A percentile compares a stretch with the other conserved stretches of the same genome.
These are phyloP conservation scores for Sarocladiaceae sp. DNA, from an alignment of 2,329 filamentous ascomycete species.

Conservation along the genomic window DNA sequence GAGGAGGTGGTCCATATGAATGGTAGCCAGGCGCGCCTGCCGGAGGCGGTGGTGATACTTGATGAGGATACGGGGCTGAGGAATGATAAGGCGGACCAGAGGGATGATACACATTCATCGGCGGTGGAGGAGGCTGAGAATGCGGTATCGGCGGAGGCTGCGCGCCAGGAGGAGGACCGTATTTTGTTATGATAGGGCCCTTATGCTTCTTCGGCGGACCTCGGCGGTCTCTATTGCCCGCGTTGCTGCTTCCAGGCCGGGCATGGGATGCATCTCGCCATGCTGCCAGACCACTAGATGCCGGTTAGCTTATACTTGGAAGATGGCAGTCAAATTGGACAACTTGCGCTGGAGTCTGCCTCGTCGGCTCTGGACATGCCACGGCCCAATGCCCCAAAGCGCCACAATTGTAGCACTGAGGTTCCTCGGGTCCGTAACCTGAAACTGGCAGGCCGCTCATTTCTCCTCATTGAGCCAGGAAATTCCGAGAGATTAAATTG, in stretches of 20 bases:
- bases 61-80: slow-evolving; percentile 1
- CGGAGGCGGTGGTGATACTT: slow-evolving; percentile 5
- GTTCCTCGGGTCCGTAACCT: slow-evolving; percentile 25
- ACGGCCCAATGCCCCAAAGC: slow-evolving; percentile 46
- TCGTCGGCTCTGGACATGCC: slow-evolving; percentile 47
- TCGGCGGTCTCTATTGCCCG: slow-evolving; percentile 21
- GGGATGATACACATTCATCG: slow-evolving; percentile 6
- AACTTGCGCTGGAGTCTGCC: slow-evolving; percentile 47
- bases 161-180: slow-evolving; percentile 13
- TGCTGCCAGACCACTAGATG: slow-evolving; percentile 28
- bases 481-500: background rate
- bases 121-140: slow-evolving; percentile 9
- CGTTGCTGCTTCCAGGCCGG: slow-evolving; percentile 14
- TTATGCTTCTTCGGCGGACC: slow-evolving; percentile 24
- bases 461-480: background rate
- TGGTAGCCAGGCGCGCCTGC: slow-evolving; percentile 1
- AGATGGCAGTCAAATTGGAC: slow-evolving; percentile 14
- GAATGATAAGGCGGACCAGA: slow-evolving; percentile 7
- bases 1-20: background rate
- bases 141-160: slow-evolving; percentile 6
- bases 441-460: background rate
- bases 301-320: slow-evolving; percentile 6
- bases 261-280: slow-evolving; percentile 29
- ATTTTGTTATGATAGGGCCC: slow-evolving; percentile 16
- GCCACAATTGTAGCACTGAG: slow-evolving; percentile 52